phyloP scores from a whole-genome alignment of 768 basidiomycete genomes.

The Hericium coralloides region DNA sequence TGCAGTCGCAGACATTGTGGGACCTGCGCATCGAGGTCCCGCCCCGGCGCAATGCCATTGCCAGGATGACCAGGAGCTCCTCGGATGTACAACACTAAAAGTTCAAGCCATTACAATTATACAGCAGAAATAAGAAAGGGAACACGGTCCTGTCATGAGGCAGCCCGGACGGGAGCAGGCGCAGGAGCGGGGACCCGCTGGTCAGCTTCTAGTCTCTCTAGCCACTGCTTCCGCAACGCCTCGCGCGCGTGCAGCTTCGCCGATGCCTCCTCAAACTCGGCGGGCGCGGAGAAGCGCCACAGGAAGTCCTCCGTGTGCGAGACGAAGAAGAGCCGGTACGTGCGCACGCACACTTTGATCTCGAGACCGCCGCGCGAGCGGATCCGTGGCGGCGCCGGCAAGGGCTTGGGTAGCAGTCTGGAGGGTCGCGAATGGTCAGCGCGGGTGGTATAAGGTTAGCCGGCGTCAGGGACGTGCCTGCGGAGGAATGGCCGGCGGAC shows the following conservation, averaged over 20 bases:
- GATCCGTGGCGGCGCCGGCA: constrained; percentile 7
- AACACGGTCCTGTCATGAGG: too few species aligned
- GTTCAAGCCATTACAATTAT: too few species aligned
- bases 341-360: constrained; percentile 78
- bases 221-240: constrained; percentile 17
- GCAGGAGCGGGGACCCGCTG: background rate
- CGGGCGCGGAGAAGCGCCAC: constrained; percentile 34
- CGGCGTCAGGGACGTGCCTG: constrained; percentile 33
- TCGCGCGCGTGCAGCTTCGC: constrained; percentile 10
- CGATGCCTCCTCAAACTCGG: constrained; percentile 27
- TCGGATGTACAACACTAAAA: too few species aligned
- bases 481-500: constrained; percentile 55
- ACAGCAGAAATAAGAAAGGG: too few species aligned
- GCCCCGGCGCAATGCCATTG: too few species aligned
- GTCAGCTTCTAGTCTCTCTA: constrained; percentile 14
- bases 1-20: too few species aligned
- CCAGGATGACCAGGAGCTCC: too few species aligned
- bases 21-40: too few species aligned
- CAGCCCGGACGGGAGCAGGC: background rate
- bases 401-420: constrained; percentile 31
- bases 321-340: constrained; percentile 77
- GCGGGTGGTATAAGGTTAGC: constrained; percentile 26
- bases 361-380: constrained; percentile 49
- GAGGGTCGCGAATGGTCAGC: constrained; percentile 15
- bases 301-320: constrained; percentile 58